Percentiles rank a stretch among this genome's conserved stretches.
Conservation (phyloP, 305 asterid species). For the Galium porrigens region DNA sequence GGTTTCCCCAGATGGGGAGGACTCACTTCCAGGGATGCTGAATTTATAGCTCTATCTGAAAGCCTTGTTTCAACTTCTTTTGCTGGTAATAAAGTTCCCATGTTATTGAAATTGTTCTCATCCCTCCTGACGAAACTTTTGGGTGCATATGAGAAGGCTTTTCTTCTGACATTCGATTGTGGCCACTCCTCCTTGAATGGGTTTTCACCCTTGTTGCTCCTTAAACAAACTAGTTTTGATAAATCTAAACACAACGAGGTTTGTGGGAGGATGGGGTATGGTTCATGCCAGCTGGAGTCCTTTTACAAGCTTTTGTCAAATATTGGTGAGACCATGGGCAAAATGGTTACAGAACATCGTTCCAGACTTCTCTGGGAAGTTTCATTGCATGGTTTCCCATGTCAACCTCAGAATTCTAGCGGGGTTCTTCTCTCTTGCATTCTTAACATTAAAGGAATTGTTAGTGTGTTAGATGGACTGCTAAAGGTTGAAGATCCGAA, state of each 20-base stretch:
- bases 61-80: conserved; percentile 33
- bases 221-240: conserved; percentile 50
- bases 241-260: conserved; percentile 46
- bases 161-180: conserved; percentile 36
- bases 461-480: conserved; percentile 46
- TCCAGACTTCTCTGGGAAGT: conserved; percentile 61
- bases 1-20: conserved; percentile 25
- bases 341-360: conserved; percentile 46
- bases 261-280: conserved; percentile 43
- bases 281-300: conserved; percentile 37
- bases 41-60: conserved; percentile 40
- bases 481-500: conserved; percentile 40
- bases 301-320: conserved; percentile 45
- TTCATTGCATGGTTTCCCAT: conserved; percentile 75
- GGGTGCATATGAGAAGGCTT: conserved; percentile 56
- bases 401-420: conserved; percentile 36
- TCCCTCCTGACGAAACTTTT: conserved; percentile 59
- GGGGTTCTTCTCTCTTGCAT: conserved; percentile 70
- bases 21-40: conserved; percentile 42
- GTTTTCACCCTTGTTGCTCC: conserved; percentile 48
- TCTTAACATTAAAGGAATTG: conserved; percentile 49
- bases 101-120: conserved; percentile 41
- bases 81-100: conserved; percentile 35
- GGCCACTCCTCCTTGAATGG: conserved; percentile 30
- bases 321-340: conserved; percentile 39